Percentiles rank a stretch among this genome's conserved stretches.
These are phyloP conservation scores for Suillus decipiens DNA, from an alignment of 768 basidiomycete species.

Conservation along the genomic window DNA sequence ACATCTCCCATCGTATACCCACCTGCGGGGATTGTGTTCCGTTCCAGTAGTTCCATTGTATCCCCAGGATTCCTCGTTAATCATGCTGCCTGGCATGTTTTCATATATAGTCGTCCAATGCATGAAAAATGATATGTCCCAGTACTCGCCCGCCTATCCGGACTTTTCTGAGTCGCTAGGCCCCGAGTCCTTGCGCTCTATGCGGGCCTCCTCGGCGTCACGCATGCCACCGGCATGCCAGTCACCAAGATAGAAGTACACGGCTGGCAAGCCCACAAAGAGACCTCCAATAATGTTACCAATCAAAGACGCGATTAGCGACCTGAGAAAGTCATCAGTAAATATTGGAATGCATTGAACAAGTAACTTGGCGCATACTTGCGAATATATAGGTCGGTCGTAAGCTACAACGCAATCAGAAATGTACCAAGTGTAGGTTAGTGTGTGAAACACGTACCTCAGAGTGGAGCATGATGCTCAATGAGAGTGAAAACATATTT, in stretches of 20 bases:
- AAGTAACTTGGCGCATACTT: constrained; percentile 46
- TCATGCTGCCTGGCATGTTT: background rate
- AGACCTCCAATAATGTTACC: constrained; percentile 71
- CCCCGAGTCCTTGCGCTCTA: constrained; percentile 15
- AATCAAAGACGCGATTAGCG: constrained; percentile 62
- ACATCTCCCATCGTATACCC: background rate
- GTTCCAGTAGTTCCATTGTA: background rate
- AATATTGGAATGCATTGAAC: background rate
- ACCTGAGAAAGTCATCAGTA: constrained; percentile 34
- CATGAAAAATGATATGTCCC: background rate
- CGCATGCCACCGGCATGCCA: constrained; percentile 42
- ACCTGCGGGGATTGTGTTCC: background rate
- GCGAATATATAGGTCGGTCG: constrained; percentile 55
- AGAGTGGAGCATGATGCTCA: constrained; percentile 72
- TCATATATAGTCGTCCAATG: background rate
- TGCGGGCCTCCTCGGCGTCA: constrained; percentile 39
- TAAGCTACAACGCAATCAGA: background rate
- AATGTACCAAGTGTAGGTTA: constrained; percentile 38
- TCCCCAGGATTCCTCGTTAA: background rate
- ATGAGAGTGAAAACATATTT: constrained; percentile 75
- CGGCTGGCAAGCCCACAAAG: constrained; percentile 62
- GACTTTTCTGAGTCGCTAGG: constrained; percentile 10
- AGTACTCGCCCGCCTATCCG: constrained; percentile 2
- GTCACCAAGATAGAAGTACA: constrained; percentile 64
- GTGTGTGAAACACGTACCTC: constrained; percentile 42